Conservation (phyloP, 1,139 yeast species). For the Hansenula sp. region DNA sequence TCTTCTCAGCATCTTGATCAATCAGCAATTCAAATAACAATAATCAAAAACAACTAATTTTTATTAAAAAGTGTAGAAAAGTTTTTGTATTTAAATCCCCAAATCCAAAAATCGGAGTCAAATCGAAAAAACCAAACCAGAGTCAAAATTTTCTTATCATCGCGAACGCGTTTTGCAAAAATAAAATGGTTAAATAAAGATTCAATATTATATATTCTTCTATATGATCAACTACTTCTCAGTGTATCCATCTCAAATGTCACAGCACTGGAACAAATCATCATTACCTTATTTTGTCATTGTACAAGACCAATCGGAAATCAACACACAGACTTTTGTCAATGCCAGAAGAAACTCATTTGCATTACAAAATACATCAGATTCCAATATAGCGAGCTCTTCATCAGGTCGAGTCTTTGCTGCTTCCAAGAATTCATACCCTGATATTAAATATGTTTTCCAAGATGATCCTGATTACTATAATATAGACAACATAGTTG, state of each 20-base stretch:
- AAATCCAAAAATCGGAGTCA: no score
- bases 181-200: no score
- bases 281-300: constrained; percentile 19
- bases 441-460: constrained; percentile 21
- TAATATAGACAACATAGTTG: constrained; percentile 11
- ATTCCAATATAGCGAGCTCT: constrained; percentile 1
- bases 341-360: constrained; percentile 1
- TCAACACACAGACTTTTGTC: constrained; percentile 1
- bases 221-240: no score
- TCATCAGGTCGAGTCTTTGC: constrained; percentile 3
- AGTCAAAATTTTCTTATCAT: neutral
- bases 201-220: no score
- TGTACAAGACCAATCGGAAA: constrained; percentile 9
- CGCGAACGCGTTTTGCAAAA: no score
- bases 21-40: no score
- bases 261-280: constrained; percentile 17
- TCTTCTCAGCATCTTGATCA: constrained; percentile 20
- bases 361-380: constrained; percentile 2
- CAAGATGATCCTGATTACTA: constrained; percentile 24
- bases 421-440: constrained; percentile 13
- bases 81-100: no score
- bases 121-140: neutral
- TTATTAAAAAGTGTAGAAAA: no score
- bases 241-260: constrained; percentile 1
- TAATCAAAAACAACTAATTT: no score